Percentiles rank a stretch among this genome's conserved stretches.
Conservation (phyloP, 257 asterid genomes). For the Solanum chmielewskii region DNA sequence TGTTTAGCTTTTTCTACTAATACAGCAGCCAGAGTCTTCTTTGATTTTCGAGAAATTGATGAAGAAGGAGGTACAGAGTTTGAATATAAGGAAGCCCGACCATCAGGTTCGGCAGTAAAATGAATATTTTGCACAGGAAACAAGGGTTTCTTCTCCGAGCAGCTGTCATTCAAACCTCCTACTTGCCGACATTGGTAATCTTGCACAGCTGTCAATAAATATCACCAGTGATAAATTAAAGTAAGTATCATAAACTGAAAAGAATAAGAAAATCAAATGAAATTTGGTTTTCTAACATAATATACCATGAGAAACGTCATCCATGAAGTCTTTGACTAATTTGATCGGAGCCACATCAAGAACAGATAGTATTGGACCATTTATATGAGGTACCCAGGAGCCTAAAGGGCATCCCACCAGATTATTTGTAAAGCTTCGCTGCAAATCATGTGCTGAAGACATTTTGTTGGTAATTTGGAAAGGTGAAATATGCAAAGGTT, state of each 20-base stretch:
- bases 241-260: slow-evolving; percentile 7
- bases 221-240: slow-evolving; percentile 6
- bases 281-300: slow-evolving; percentile 7
- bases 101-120: slow-evolving; percentile 33
- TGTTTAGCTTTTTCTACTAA: slow-evolving; percentile 74
- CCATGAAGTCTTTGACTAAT: slow-evolving; percentile 56
- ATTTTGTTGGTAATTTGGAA: slow-evolving; percentile 16
- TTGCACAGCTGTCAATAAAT: slow-evolving; percentile 42
- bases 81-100: slow-evolving; percentile 32
- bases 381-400: slow-evolving; percentile 59
- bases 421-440: slow-evolving; percentile 16
- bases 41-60: slow-evolving; percentile 25
- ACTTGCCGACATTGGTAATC: slow-evolving; percentile 38
- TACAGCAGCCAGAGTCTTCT: slow-evolving; percentile 79
- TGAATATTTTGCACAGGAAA: slow-evolving; percentile 47
- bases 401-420: slow-evolving; percentile 22
- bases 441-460: slow-evolving; percentile 11
- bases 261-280: neutral
- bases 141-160: slow-evolving; percentile 54
- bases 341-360: slow-evolving; percentile 88
- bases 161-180: slow-evolving; percentile 35
- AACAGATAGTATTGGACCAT: slow-evolving; percentile 60
- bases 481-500: slow-evolving; percentile 21
- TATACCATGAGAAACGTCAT: slow-evolving; percentile 77
- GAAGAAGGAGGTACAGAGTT: slow-evolving; percentile 20